Percentiles rank a stretch among this genome's conserved stretches.
These are phyloP conservation scores for Carex parvula DNA, from an alignment of 176 grass and related monocot genomes.

Conservation along the genomic window DNA sequence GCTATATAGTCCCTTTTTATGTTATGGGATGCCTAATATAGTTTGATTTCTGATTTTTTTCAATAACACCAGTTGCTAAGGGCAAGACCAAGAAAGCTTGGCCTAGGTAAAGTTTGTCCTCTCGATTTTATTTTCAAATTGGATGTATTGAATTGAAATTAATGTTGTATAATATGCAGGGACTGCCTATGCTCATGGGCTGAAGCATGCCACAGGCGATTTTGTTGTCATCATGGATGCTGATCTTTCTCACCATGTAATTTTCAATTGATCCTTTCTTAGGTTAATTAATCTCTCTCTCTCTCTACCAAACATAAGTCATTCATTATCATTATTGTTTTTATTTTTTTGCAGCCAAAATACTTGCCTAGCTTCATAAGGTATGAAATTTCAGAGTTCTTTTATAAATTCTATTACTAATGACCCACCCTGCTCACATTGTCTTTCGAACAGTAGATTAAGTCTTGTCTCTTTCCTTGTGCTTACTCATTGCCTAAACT, in stretches of 20 bases:
- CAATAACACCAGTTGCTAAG: conserved; percentile 52
- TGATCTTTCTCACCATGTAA: conserved; percentile 92
- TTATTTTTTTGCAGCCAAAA: conserved; percentile 70
- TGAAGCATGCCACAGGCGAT: conserved; percentile 85
- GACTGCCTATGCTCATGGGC: conserved; percentile 89
- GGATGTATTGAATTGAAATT: not conserved
- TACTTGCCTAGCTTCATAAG: conserved; percentile 95
- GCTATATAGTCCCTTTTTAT: not conserved
- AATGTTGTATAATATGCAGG: conserved; percentile 40
- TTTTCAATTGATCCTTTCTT: not conserved
- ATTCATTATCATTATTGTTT: conserved; percentile 12
- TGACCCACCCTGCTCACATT: not conserved
- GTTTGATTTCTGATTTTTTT: conserved; percentile 31
- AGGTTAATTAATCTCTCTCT: conserved; percentile 3
- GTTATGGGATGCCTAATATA: not conserved
- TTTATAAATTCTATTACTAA: conserved; percentile 5
- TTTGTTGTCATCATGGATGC: conserved; percentile 96
- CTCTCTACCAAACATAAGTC: conserved; percentile 19
- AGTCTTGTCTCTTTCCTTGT: not conserved
- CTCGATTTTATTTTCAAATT: conserved; percentile 1
- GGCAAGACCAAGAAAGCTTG: conserved; percentile 89
- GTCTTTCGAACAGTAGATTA: not conserved
- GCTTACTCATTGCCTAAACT: not conserved
- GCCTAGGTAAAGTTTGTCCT: conserved; percentile 54
- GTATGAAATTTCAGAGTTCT: conserved; percentile 29